phyloP scores from a whole-genome alignment of 306 rosid species.

The Pterocarpus macrocarpus region DNA sequence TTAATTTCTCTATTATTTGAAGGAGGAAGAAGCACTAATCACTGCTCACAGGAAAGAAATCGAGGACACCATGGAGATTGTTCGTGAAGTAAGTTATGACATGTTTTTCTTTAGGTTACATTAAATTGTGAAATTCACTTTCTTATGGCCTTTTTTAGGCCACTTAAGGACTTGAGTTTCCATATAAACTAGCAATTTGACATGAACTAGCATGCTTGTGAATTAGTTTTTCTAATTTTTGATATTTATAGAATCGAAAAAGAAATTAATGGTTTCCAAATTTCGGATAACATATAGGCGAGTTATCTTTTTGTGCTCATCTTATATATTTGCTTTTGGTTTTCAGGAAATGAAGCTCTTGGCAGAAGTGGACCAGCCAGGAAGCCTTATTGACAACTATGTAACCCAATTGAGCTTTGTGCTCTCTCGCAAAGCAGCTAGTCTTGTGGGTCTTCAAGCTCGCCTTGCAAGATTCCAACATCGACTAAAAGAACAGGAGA shows the following conservation, averaged over 20 bases:
- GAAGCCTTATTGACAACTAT: conserved; percentile 91
- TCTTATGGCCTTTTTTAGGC: conserved; percentile 1
- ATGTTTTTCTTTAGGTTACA: conserved; percentile 9
- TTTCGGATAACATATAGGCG: conserved; percentile 2
- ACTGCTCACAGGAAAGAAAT: conserved; percentile 98
- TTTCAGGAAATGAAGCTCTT: conserved; percentile 92
- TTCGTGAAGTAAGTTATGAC: conserved; percentile 84
- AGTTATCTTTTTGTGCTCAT: conserved; percentile 18
- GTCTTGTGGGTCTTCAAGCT: conserved; percentile 96
- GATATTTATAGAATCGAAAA: background rate
- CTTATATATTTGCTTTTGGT: conserved; percentile 33
- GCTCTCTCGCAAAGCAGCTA: conserved; percentile 96
- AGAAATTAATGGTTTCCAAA: background rate
- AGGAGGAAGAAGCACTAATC: conserved; percentile 99
- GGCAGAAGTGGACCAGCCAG: conserved; percentile 98
- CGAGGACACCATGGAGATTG: conserved; percentile 99
- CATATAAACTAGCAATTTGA: background rate
- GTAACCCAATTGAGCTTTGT: conserved; percentile 92
- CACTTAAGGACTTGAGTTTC: background rate
- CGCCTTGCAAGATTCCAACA: conserved; percentile 99
- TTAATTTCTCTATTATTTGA: conserved; percentile 44
- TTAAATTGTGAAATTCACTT: background rate
- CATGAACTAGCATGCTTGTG: background rate
- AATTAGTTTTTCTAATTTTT: background rate
- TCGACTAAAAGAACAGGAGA: conserved; percentile 92